phyloP scores from a whole-genome alignment of 805 yeast genomes.

The Candida lessepsii region DNA sequence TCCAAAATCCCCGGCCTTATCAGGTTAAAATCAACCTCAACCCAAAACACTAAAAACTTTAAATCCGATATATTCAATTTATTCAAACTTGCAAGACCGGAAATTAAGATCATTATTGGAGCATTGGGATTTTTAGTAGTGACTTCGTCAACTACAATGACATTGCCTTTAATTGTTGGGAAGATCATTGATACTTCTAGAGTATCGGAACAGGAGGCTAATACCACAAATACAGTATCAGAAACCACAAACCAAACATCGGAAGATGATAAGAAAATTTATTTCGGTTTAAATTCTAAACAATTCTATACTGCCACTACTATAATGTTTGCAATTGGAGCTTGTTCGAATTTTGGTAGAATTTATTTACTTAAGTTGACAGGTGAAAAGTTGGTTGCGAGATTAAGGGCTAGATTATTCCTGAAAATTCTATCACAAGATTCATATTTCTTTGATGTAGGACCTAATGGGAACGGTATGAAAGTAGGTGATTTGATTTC shows the following conservation, averaged over 20 bases:
- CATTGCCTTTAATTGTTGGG: conserved; percentile 81
- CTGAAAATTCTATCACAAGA: conserved; percentile 80
- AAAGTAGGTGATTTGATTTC: conserved; percentile 91
- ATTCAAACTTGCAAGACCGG: conserved; percentile 32
- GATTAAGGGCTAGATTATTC: conserved; percentile 74
- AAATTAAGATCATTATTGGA: conserved; percentile 49
- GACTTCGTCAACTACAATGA: conserved; percentile 78
- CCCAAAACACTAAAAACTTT: conserved; percentile 1
- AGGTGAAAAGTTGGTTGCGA: conserved; percentile 86
- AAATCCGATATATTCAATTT: conserved; percentile 23
- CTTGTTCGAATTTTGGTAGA: conserved; percentile 77
- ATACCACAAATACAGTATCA: conserved; percentile 1
- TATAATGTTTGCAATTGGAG: conserved; percentile 67
- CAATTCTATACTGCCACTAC: conserved; percentile 64
- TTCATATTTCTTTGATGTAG: conserved; percentile 83
- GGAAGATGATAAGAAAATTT: conserved; percentile 7
- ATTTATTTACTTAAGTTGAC: conserved; percentile 70
- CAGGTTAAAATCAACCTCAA: not conserved
- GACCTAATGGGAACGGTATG: conserved; percentile 46
- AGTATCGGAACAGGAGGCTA: not conserved
- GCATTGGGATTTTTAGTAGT: conserved; percentile 66
- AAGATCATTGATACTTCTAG: conserved; percentile 75
- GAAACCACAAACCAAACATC: too few species aligned
- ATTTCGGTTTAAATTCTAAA: conserved; percentile 59
- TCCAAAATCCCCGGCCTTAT: not conserved